Evolutionary conservation across 306 rosid genomes (phyloP).

Genomic region (Prinsepia uniflora): DNA sequence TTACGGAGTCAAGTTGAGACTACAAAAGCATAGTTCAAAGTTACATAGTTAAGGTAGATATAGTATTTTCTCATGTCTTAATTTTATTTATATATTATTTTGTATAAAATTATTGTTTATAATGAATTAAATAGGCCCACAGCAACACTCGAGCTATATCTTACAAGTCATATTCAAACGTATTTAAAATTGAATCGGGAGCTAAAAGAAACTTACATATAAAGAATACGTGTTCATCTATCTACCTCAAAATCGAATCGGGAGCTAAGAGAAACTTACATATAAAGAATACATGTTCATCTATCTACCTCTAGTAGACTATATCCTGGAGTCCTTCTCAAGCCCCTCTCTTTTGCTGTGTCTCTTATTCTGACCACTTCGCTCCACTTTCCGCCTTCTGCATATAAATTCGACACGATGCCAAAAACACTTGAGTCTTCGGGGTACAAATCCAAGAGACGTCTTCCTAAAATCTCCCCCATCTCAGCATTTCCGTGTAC

Average conservation of each 20-base stretch:
- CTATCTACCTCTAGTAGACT: slow-evolving; percentile 33
- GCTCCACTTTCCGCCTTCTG: slow-evolving; percentile 49
- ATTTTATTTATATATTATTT: too few species aligned
- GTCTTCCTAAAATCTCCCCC: slow-evolving; percentile 31
- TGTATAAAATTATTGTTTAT: too few species aligned
- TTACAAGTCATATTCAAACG: too few species aligned
- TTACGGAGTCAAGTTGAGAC: too few species aligned
- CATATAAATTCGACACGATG: slow-evolving; percentile 35
- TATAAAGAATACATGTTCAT: slow-evolving; percentile 1
- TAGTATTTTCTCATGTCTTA: too few species aligned
- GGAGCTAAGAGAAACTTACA: slow-evolving; percentile 6
- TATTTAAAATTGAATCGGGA: background rate
- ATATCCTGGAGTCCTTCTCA: slow-evolving; percentile 32
- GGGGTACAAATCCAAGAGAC: slow-evolving; percentile 32
- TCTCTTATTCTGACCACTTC: slow-evolving; percentile 39
- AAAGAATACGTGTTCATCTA: slow-evolving; percentile 6
- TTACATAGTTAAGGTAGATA: too few species aligned
- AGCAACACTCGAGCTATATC: too few species aligned
- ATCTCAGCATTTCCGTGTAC: slow-evolving; percentile 38
- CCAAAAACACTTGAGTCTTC: slow-evolving; percentile 30
- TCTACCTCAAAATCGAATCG: slow-evolving; percentile 5
- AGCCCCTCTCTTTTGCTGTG: slow-evolving; percentile 26
- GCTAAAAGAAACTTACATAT: slow-evolving; percentile 10
- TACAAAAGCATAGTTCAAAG: too few species aligned
- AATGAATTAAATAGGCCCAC: too few species aligned